These are phyloP conservation scores for Plasmodium yoelii DNA, from an alignment of 169 alveolate species.

Conservation along the genomic window DNA sequence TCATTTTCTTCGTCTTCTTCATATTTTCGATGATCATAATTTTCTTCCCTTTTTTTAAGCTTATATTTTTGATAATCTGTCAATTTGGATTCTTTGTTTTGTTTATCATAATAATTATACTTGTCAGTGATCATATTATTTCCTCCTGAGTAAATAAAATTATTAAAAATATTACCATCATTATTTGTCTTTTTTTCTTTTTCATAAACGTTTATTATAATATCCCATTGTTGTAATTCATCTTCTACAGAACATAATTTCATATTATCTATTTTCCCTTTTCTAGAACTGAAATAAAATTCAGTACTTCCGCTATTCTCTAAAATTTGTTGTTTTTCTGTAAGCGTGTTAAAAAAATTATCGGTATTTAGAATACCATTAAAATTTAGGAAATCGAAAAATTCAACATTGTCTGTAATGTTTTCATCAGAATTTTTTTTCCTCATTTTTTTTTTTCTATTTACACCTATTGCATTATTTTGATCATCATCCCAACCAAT, in stretches of 20 bases:
- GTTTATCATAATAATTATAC: neutral
- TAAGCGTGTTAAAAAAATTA: conserved; percentile 44
- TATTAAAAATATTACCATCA: neutral
- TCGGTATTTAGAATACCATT: conserved; percentile 55
- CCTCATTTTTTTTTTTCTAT: conserved; percentile 7
- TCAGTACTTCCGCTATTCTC: conserved; percentile 78
- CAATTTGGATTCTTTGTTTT: neutral
- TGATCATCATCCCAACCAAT: conserved; percentile 5
- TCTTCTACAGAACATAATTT: conserved; percentile 83
- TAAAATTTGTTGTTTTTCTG: conserved; percentile 78
- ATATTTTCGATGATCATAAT: neutral
- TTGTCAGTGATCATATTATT: neutral
- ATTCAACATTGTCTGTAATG: conserved; percentile 8
- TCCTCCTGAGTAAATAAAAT: neutral
- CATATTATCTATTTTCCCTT: conserved; percentile 82
- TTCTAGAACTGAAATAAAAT: conserved; percentile 60
- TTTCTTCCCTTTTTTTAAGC: conserved; percentile 4
- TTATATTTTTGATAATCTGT: conserved; percentile 14
- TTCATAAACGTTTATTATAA: conserved; percentile 83
- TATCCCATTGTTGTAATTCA: conserved; percentile 89
- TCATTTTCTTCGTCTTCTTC: conserved; percentile 13
- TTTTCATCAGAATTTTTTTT: conserved; percentile 3
- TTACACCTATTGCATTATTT: conserved; percentile 8
- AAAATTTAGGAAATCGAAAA: conserved; percentile 19
- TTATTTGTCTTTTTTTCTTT: conserved; percentile 38